Base-by-base conservation (phyloP, 257 asterid genomes). In the Cinchona pubescens region DNA sequence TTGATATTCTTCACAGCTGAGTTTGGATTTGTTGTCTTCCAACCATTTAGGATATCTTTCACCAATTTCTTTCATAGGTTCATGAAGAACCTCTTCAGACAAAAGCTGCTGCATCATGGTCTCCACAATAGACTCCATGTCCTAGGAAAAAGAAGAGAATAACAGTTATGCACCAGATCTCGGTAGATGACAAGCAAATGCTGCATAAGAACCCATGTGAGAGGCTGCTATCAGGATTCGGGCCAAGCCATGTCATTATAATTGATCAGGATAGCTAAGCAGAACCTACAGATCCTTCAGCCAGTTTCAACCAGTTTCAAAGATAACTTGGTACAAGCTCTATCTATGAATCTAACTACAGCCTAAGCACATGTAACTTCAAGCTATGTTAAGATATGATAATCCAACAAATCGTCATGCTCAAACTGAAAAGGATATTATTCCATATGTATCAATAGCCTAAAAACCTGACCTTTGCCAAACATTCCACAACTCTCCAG, bases 71-170 rank as follows among this genome's bases (percentile, higher is more conserved):
- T 83, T 95, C 97, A 95, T 92, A 30, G 98, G 99, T 80, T 95
- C 98, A 3, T 93, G 83, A 79, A 95, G 97, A 78, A 92, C 89
- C 83, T 92, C 99, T 80, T 95, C 91, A 14, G 99, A 95, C 63
- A 95, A 85, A 63, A 95, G 96, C 79, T 95, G 97, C 42, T 91
- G 98, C 99, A 95, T 95, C 97, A 95, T 91, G 53, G 96, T 92
- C 88, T 95, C 97, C 49, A 91, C 93, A 23, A 95, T 85, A 16
- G 99, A 92, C 68, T 90, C 96, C 97, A 95, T 89, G 85, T 90
- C 97, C 98, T 92, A 23, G 81, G 75, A 76, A 69, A 75, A 6
- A 46, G 38, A 51, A 77, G 43, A 37, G 53, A 60, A 59, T 43
- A 45, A 53, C 53, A 69, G 3, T 51, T 37, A 65, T 15, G 63